These are phyloP conservation scores for Candida parachauliodes DNA, from an alignment of 805 yeast genomes.

Conservation along the genomic window DNA sequence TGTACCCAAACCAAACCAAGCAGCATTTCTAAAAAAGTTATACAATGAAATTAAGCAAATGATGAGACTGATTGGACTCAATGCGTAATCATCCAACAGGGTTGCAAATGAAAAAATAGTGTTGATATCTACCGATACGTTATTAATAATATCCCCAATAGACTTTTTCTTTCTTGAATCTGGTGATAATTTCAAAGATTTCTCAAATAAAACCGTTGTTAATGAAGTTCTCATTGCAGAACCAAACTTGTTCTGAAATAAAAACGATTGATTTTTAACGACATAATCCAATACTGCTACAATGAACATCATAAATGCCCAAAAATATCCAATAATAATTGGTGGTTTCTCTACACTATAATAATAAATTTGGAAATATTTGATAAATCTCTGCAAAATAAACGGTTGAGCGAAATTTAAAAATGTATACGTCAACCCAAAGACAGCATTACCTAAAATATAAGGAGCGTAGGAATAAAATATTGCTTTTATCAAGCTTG, in stretches of 20 bases:
- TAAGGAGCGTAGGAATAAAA: conserved; percentile 11
- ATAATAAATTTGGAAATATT: conserved; percentile 18
- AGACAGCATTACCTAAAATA: conserved; percentile 3
- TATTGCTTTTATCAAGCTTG: conserved; percentile 12
- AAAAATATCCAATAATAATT: conserved; percentile 21
- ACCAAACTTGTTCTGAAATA: conserved; percentile 13
- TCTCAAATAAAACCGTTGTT: conserved; percentile 22
- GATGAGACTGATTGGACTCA: conserved; percentile 21
- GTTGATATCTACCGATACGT: conserved; percentile 28
- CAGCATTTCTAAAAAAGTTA: conserved; percentile 31
- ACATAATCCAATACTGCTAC: conserved; percentile 20
- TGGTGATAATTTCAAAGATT: conserved; percentile 28
- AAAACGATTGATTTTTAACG: conserved; percentile 18
- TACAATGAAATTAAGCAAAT: conserved; percentile 29
- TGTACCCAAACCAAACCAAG: conserved; percentile 31
- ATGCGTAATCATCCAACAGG: conserved; percentile 12
- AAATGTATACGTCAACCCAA: conserved; percentile 19
- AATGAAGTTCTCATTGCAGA: conserved; percentile 18
- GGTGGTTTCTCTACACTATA: conserved; percentile 17
- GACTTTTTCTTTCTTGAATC: conserved; percentile 27
- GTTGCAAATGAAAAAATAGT: conserved; percentile 9
- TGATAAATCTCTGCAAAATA: conserved; percentile 25
- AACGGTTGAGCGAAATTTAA: conserved; percentile 26
- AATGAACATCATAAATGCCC: conserved; percentile 23
- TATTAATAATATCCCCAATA: conserved; percentile 32